Percentiles rank a stretch among this genome's conserved stretches.
phyloP scores from a whole-genome alignment of 345 rosid genomes.

The Salix koriyanagi region DNA sequence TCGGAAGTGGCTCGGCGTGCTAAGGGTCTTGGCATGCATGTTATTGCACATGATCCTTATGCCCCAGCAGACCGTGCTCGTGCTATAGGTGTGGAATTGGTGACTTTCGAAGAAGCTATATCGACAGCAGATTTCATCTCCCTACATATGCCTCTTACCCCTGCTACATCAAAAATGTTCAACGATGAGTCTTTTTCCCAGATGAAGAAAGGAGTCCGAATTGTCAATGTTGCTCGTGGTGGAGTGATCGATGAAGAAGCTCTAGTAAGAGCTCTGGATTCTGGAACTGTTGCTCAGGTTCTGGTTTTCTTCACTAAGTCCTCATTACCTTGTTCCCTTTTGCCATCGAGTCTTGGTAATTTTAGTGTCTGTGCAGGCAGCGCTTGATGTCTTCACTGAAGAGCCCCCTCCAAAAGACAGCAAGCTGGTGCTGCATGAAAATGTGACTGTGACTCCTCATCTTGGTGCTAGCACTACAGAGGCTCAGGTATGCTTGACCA shows the following conservation, averaged over 20 bases:
- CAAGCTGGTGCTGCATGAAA: slow-evolving; percentile 27
- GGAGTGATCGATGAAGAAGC: slow-evolving; percentile 29
- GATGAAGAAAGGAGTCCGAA: slow-evolving; percentile 26
- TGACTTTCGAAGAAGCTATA: slow-evolving; percentile 22
- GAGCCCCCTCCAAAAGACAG: slow-evolving; percentile 25
- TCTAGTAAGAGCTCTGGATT: slow-evolving; percentile 26
- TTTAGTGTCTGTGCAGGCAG: slow-evolving; percentile 16
- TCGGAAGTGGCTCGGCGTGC: slow-evolving; percentile 28
- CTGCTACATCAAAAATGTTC: slow-evolving; percentile 23
- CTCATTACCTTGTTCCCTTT: background rate
- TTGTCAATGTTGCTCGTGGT: slow-evolving; percentile 29
- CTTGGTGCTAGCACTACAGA: slow-evolving; percentile 25
- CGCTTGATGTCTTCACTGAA: slow-evolving; percentile 24
- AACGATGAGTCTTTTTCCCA: slow-evolving; percentile 20
- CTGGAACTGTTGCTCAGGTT: slow-evolving; percentile 26
- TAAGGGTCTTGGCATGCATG: slow-evolving; percentile 26
- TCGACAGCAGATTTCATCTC: slow-evolving; percentile 25
- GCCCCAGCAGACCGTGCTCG: slow-evolving; percentile 23
- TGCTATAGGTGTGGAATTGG: slow-evolving; percentile 22
- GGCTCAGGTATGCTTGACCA: slow-evolving; percentile 17
- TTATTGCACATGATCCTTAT: slow-evolving; percentile 28
- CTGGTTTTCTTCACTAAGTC: background rate
- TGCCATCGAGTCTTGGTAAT: background rate
- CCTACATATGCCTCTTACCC: slow-evolving; percentile 26
- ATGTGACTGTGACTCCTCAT: slow-evolving; percentile 28